Percentiles rank a stretch among this genome's conserved stretches.
These are phyloP conservation scores for Aspergillus ruber DNA, from an alignment of 2,329 filamentous ascomycete genomes.

Conservation along the genomic window DNA sequence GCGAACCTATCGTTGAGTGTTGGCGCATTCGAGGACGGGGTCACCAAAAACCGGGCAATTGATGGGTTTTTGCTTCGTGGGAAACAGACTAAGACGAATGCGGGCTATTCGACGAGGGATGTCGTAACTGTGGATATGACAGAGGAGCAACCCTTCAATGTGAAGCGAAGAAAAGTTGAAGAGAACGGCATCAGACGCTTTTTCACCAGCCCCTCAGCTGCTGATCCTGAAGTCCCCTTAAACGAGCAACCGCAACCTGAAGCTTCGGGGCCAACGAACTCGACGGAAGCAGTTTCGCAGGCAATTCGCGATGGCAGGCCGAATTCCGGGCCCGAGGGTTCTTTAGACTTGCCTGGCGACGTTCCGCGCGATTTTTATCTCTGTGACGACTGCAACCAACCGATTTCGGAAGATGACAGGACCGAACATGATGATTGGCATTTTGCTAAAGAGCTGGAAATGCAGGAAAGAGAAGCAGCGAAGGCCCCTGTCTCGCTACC, in stretches of 20 bases:
- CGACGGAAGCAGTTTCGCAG: background rate
- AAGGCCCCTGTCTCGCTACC: constrained; percentile 11
- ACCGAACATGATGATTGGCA: constrained; percentile 90
- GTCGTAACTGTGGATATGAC: constrained; percentile 7
- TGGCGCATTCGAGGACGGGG: constrained; percentile 83
- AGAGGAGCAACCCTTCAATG: constrained; percentile 12
- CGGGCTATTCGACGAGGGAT: constrained; percentile 20
- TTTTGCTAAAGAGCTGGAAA: constrained; percentile 78
- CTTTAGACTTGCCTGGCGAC: background rate
- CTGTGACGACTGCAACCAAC: constrained; percentile 61
- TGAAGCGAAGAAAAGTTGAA: constrained; percentile 45
- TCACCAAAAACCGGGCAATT: constrained; percentile 79
- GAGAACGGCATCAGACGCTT: constrained; percentile 52
- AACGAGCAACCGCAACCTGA: background rate
- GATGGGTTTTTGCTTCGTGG: constrained; percentile 72
- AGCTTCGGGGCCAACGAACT: background rate
- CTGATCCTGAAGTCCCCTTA: background rate
- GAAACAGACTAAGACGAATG: constrained; percentile 46
- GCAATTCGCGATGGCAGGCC: background rate
- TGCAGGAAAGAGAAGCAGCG: constrained; percentile 48
- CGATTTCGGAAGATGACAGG: constrained; percentile 53
- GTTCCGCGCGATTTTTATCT: constrained; percentile 26
- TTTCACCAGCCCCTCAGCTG: constrained; percentile 41
- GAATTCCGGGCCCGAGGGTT: background rate
- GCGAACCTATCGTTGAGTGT: constrained; percentile 83